These are phyloP conservation scores for Besnoitia besnoiti DNA, from an alignment of 169 alveolate species.

Conservation along the genomic window DNA sequence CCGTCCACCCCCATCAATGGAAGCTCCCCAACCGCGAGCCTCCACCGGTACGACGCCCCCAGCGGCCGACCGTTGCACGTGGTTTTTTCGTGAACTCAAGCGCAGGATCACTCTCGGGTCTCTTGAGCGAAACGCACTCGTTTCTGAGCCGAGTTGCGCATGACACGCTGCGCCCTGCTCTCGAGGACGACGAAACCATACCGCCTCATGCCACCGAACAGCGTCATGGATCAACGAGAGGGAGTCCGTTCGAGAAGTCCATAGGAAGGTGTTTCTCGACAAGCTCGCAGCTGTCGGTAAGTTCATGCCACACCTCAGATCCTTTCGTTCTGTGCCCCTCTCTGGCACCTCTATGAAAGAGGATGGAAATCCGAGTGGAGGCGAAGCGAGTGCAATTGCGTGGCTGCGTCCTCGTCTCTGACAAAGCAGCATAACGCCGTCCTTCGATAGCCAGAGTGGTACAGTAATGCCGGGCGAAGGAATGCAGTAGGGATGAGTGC, in stretches of 20 bases:
- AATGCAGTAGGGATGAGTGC: too few species aligned
- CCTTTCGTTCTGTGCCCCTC: too few species aligned
- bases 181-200: neutral
- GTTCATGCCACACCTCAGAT: too few species aligned
- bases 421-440: too few species aligned
- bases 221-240: neutral
- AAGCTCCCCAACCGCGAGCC: neutral
- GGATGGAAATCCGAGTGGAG: too few species aligned
- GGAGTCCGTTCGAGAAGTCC: neutral
- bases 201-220: neutral
- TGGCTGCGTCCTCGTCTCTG: too few species aligned
- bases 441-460: too few species aligned
- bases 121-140: neutral
- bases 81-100: too few species aligned
- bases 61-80: too few species aligned
- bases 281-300: neutral
- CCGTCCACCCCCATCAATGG: slow-evolving; percentile 10
- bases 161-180: neutral
- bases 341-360: too few species aligned
- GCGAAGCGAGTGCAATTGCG: too few species aligned
- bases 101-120: neutral
- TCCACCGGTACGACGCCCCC: neutral
- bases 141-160: neutral
- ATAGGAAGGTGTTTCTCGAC: neutral
- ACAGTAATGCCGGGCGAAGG: too few species aligned